Evolutionary conservation across 805 yeast species (phyloP).

Genomic region (Kluyveromyces siamensis): DNA sequence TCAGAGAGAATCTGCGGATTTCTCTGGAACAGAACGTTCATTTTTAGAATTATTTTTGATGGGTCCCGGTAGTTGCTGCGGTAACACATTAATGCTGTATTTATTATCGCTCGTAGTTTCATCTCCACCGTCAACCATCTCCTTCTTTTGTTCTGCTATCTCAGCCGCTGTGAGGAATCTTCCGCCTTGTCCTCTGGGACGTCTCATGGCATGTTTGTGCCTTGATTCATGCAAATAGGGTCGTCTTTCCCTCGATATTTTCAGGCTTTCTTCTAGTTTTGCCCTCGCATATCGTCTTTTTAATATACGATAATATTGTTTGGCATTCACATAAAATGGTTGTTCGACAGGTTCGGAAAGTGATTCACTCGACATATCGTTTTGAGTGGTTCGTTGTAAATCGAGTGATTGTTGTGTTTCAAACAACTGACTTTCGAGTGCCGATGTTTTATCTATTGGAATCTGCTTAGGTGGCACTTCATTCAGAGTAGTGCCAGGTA

Average conservation of each 20-base stretch:
- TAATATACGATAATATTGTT: constrained; percentile 90
- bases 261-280: constrained; percentile 77
- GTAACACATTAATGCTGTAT: neutral
- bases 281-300: constrained; percentile 93
- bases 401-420: neutral
- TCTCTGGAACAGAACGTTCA: neutral
- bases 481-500: neutral
- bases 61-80: constrained; percentile 3
- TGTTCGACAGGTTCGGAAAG: constrained; percentile 47
- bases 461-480: neutral
- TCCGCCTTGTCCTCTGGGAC: constrained; percentile 99
- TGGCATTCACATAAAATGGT: constrained; percentile 96
- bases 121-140: constrained; percentile 8
- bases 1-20: neutral
- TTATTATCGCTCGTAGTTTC: neutral
- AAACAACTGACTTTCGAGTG: neutral
- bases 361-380: neutral
- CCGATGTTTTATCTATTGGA: neutral
- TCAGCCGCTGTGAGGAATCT: constrained; percentile 91
- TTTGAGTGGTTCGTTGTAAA: constrained; percentile 2
- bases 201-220: constrained; percentile 97
- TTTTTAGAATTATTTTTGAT: neutral
- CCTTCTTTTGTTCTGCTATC: constrained; percentile 47
- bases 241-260: constrained; percentile 80
- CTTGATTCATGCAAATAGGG: constrained; percentile 95